These are phyloP conservation scores for Aphanomyces stellatus DNA, from an alignment of 352 stramenopile species.

Conservation along the genomic window DNA sequence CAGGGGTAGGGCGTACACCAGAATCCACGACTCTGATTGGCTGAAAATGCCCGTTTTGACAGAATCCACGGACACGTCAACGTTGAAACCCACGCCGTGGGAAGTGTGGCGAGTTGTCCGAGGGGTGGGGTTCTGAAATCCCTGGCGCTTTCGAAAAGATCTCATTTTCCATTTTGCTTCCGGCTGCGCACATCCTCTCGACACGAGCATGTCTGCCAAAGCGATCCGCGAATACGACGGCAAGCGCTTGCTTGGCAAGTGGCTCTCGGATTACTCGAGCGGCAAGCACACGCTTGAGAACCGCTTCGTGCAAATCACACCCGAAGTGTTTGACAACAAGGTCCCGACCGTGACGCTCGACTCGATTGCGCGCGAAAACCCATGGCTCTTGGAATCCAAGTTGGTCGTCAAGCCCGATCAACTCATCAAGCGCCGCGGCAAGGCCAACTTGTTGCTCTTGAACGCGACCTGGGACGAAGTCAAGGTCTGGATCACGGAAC, in stretches of 20 bases:
- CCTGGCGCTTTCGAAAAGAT: too few species aligned
- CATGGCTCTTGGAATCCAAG: constrained; percentile 74
- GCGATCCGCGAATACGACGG: constrained; percentile 94
- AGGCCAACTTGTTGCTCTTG: constrained; percentile 91
- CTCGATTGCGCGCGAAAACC: constrained; percentile 57
- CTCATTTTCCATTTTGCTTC: constrained; percentile 19
- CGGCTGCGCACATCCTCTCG: neutral
- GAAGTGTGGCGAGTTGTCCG: too few species aligned
- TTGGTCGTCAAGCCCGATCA: constrained; percentile 97
- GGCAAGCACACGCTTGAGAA: constrained; percentile 74
- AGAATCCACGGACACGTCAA: neutral
- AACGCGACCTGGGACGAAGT: constrained; percentile 90
- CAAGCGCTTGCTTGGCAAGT: constrained; percentile 87
- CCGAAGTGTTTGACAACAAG: constrained; percentile 48
- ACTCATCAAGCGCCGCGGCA: constrained; percentile 96
- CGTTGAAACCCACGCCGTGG: too few species aligned
- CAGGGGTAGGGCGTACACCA: neutral
- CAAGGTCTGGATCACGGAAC: constrained; percentile 90
- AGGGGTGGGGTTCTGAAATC: too few species aligned
- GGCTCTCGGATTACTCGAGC: constrained; percentile 44
- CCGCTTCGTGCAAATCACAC: constrained; percentile 62
- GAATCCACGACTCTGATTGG: constrained; percentile 20
- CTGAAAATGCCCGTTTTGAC: constrained; percentile 7
- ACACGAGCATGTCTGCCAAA: constrained; percentile 94
- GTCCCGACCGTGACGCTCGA: constrained; percentile 41